Base-by-base conservation (phyloP, 2,329 filamentous ascomycete genomes). In the Aspergillus sp. region DNA sequence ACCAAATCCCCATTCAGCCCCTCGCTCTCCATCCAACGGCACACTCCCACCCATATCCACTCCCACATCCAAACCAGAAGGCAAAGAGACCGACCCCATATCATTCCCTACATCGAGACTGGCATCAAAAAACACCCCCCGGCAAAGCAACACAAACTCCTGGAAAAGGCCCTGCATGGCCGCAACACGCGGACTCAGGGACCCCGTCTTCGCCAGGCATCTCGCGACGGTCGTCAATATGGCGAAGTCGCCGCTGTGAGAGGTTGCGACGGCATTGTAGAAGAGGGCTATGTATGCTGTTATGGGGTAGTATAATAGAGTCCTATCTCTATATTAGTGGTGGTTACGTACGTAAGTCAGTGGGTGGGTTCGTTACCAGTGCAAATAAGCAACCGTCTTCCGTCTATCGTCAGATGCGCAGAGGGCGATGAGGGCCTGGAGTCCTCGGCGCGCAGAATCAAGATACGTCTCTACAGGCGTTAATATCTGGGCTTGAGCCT, bases 241-340 rank as follows among this genome's bases (percentile, higher is more conserved):
- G 8, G 60, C 57, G 24, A 67, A 62, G 50, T 67, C 63, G 3
- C 55, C 65, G 9, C 41, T 35, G 17, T 67, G 56, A 12, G 51
- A 63, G 21, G 63, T 64, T 5, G 57, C 60, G 0, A 67, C 44
- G 7, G 62, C 54, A n/a, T 66, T 67, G 55, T 63, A 67, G 46
- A 67, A 66, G 9, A 67, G 48, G 4, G 60, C 58, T n/a, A 67
- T 60, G 44, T 56, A 65, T 4, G 65, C 60, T 1, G 65, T 67
- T n/a, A 64, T 41, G 12, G 65, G 65, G 40, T 64, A 67, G 23
- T 60, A 64, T 0, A 66, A 43, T 7, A 66, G 53, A 6, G 65
- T 66, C 63, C 65, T 33, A 24, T 31, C 9, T 31, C 23, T 24
- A 24, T 31, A 31, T 31, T 31, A 31, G 27, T 4, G 9, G 9